phyloP scores from a whole-genome alignment of 257 asterid genomes.

The Anisodus tanguticus region DNA sequence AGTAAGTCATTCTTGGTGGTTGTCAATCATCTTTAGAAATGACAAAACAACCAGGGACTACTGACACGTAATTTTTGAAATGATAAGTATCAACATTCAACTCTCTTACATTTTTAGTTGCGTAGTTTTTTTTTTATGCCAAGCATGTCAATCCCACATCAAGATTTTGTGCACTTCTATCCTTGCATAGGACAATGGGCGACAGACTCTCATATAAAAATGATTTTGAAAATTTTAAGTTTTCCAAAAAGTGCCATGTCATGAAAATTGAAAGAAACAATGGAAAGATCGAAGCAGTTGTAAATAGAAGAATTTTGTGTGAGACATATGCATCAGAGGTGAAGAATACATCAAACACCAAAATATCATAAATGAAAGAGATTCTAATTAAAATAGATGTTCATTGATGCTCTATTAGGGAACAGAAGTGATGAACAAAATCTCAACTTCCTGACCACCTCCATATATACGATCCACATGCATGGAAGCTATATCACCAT shows the following conservation, averaged over 20 bases:
- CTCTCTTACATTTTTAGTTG: background rate
- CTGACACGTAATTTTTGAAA: background rate
- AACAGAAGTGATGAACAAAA: conserved; percentile 15
- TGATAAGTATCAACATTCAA: conserved; percentile 7
- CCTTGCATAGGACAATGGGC: background rate
- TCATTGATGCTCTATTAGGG: background rate
- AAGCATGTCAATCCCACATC: background rate
- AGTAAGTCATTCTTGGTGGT: conserved; percentile 15
- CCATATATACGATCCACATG: conserved; percentile 1
- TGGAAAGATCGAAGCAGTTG: background rate
- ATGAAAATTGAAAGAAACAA: background rate
- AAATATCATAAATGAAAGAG: conserved; percentile 10
- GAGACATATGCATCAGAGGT: background rate
- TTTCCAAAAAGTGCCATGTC: background rate
- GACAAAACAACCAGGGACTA: background rate
- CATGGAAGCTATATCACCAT: background rate
- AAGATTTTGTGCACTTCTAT: background rate
- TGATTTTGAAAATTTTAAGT: background rate
- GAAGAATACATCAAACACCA: background rate
- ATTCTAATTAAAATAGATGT: background rate
- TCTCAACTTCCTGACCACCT: background rate
- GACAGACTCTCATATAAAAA: conserved; percentile 6
- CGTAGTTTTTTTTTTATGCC: background rate
- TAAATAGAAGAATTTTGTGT: conserved; percentile 17
- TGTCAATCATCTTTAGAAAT: background rate